Conservation (phyloP, 768 basidiomycete genomes). For the Mycena venus region DNA sequence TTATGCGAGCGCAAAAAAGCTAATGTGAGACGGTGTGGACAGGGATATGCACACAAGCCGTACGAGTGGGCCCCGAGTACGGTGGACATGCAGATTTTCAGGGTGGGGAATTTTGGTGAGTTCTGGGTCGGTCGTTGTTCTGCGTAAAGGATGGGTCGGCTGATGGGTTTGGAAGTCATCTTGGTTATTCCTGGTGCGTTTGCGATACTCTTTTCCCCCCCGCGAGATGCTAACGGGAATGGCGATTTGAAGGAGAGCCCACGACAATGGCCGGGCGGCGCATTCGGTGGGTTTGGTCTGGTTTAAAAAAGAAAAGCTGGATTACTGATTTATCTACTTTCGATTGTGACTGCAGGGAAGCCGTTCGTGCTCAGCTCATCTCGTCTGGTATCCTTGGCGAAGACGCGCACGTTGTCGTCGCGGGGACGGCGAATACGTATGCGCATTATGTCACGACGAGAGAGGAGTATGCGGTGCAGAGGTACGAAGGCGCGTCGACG, state of each 20-base stretch:
- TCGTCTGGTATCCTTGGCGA: constrained; percentile 72
- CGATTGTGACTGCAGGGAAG: constrained; percentile 59
- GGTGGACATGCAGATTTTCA: constrained; percentile 83
- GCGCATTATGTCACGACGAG: constrained; percentile 79
- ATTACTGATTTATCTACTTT: no score
- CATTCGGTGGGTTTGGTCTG: constrained; percentile 63
- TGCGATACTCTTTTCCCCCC: no score
- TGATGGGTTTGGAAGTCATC: constrained; percentile 61
- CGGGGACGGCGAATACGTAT: constrained; percentile 86
- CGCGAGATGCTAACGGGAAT: no score
- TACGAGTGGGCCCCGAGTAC: constrained; percentile 83
- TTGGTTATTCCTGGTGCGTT: constrained; percentile 68
- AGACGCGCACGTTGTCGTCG: constrained; percentile 82
- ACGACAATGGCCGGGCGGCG: constrained; percentile 88
- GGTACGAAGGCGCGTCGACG: constrained; percentile 88
- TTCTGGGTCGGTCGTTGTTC: constrained; percentile 11
- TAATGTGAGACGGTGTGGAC: neutral
- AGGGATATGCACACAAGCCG: constrained; percentile 76
- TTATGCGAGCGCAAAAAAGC: no score
- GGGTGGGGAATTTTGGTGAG: constrained; percentile 76
- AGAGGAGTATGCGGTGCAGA: constrained; percentile 81
- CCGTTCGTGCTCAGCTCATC: constrained; percentile 74
- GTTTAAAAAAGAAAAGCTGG: no score
- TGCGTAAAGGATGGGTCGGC: neutral
- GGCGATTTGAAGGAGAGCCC: constrained; percentile 80